These are phyloP conservation scores for Geotrichum reessii DNA, from an alignment of 1,139 yeast genomes.

Conservation along the genomic window DNA sequence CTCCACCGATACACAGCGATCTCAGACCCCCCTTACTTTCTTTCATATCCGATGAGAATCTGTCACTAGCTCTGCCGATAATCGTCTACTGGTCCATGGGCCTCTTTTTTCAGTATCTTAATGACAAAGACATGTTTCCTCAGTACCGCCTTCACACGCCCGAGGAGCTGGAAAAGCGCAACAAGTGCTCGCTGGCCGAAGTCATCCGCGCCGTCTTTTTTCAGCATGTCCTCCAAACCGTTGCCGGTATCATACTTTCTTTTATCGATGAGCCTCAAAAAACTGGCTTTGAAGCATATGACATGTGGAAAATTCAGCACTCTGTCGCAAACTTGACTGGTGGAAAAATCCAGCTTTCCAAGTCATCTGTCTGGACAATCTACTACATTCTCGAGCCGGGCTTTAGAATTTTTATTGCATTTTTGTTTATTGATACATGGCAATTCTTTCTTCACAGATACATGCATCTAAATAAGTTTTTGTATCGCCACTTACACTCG, in stretches of 20 bases:
- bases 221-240: conserved; percentile 78
- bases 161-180: conserved; percentile 40
- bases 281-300: conserved; percentile 68
- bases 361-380: conserved; percentile 44
- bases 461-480: conserved; percentile 75
- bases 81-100: conserved; percentile 55
- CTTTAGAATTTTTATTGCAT: conserved; percentile 54
- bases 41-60: conserved; percentile 11
- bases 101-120: conserved; percentile 65
- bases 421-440: conserved; percentile 84
- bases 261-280: conserved; percentile 55
- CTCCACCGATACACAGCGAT: conserved; percentile 9
- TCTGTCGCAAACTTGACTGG: conserved; percentile 11
- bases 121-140: conserved; percentile 68
- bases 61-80: conserved; percentile 11
- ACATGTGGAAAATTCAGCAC: conserved; percentile 49
- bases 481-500: conserved; percentile 81
- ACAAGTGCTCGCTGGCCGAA: conserved; percentile 62
- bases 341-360: conserved; percentile 8
- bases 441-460: conserved; percentile 82
- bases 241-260: conserved; percentile 55
- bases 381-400: conserved; percentile 42
- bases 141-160: conserved; percentile 78
- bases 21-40: conserved; percentile 10
- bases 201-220: conserved; percentile 76